These are phyloP conservation scores for Knufia fluminis DNA, from an alignment of 2,329 filamentous ascomycete genomes.

Conservation along the genomic window DNA sequence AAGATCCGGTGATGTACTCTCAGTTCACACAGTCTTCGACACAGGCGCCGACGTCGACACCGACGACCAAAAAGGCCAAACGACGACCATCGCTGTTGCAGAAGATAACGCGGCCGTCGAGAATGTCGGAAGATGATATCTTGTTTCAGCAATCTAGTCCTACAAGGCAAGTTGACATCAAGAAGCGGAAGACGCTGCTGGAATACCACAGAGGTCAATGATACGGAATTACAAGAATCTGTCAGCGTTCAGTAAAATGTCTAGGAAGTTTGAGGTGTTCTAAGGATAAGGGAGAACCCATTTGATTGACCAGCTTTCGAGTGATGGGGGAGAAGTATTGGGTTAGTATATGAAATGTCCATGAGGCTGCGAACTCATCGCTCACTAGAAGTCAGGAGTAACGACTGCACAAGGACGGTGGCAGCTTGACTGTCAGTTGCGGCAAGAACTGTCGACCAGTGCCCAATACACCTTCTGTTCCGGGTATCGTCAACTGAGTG, in stretches of 20 bases:
- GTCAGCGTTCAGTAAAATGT: not conserved
- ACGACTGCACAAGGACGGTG: too few species aligned
- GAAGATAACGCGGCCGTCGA: not conserved
- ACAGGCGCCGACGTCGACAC: not conserved
- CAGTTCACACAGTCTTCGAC: not conserved
- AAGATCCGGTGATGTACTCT: not conserved
- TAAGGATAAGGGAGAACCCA: too few species aligned
- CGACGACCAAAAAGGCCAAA: not conserved
- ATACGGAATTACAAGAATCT: not conserved
- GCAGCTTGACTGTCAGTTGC: too few species aligned
- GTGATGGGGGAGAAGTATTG: too few species aligned
- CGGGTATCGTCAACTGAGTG: too few species aligned
- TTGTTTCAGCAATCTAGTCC: not conserved
- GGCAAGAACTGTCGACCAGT: too few species aligned
- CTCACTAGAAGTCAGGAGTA: too few species aligned
- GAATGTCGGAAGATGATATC: slow-evolving; percentile 1
- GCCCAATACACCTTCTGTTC: too few species aligned
- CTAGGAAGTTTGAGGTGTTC: not conserved
- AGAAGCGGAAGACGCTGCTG: slow-evolving; percentile 18
- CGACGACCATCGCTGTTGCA: not conserved
- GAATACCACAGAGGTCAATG: slow-evolving; percentile 10
- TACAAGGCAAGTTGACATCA: slow-evolving; percentile 15
- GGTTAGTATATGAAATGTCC: too few species aligned
- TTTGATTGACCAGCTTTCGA: too few species aligned
- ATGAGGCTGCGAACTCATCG: too few species aligned